These are phyloP conservation scores for Colletotrichum plurivorum DNA, from an alignment of 2,329 filamentous ascomycete genomes.

Conservation along the genomic window DNA sequence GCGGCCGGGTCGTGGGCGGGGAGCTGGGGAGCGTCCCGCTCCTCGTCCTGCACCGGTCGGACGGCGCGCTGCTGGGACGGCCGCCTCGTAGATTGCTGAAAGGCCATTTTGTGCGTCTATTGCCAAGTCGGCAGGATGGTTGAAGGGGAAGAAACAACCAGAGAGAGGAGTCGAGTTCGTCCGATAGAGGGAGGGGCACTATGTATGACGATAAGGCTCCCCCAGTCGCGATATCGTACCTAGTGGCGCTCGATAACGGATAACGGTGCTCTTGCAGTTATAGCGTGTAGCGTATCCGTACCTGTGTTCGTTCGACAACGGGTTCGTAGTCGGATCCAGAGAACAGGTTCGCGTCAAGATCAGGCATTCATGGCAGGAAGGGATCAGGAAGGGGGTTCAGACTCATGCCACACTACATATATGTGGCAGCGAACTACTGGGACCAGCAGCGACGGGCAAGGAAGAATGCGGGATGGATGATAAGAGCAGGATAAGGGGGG, in stretches of 20 bases:
- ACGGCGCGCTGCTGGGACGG: slow-evolving; percentile 61
- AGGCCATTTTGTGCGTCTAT: slow-evolving; percentile 61
- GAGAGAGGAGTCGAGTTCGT: slow-evolving; percentile 18
- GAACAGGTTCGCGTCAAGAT: slow-evolving; percentile 10
- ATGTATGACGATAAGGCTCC: slow-evolving; percentile 34
- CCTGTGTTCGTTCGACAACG: slow-evolving; percentile 16
- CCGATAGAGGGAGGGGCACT: slow-evolving; percentile 20
- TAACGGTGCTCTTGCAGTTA: slow-evolving; percentile 23
- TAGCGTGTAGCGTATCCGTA: slow-evolving; percentile 8
- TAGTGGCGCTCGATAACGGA: slow-evolving; percentile 24
- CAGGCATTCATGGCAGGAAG: slow-evolving; percentile 12
- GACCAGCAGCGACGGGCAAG: slow-evolving; percentile 35
- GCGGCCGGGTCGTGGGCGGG: slow-evolving; percentile 33
- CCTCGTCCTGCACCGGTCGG: slow-evolving; percentile 58
- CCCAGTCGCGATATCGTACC: slow-evolving; percentile 35
- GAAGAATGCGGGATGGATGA: slow-evolving; percentile 39
- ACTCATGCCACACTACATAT: slow-evolving; percentile 34
- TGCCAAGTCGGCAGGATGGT: slow-evolving; percentile 14
- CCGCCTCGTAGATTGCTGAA: slow-evolving; percentile 72
- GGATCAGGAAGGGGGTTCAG: not conserved
- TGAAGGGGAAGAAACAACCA: slow-evolving; percentile 23
- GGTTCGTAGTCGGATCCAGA: slow-evolving; percentile 11
- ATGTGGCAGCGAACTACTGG: slow-evolving; percentile 39
- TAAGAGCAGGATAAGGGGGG: slow-evolving; percentile 38
- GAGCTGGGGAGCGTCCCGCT: slow-evolving; percentile 50